Conservation (phyloP, 345 rosid genomes). For the Erodium maritimum region DNA sequence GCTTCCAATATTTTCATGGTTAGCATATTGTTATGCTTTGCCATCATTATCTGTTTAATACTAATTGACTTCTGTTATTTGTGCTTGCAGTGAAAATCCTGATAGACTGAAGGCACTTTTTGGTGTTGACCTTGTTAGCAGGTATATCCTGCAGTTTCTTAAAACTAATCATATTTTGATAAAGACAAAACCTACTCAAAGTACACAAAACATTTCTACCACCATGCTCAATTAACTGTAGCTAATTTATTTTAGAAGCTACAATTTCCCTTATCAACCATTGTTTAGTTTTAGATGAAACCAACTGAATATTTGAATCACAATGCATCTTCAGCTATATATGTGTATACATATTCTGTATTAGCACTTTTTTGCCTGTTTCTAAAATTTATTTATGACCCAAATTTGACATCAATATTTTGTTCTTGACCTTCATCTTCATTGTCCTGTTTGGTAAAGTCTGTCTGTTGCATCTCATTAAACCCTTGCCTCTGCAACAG, state of each 20-base stretch:
- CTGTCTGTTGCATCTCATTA: no score
- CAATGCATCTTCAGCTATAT: no score
- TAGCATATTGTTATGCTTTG: not conserved
- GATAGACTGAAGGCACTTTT: slow-evolving; percentile 70
- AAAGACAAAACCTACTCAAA: not conserved
- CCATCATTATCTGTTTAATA: not conserved
- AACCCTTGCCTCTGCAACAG: no score
- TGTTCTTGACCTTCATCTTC: not conserved
- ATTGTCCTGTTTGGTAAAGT: no score
- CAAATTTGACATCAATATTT: no score
- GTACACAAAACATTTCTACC: not conserved
- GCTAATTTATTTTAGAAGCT: not conserved
- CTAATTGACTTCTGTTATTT: slow-evolving; percentile 1
- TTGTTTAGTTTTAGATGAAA: no score
- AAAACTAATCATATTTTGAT: not conserved
- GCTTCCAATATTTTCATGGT: not conserved
- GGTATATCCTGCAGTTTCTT: slow-evolving; percentile 28
- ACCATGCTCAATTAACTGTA: not conserved
- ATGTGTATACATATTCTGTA: no score
- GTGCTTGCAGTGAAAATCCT: slow-evolving; percentile 42
- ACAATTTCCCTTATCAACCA: no score
- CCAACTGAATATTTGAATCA: no score
- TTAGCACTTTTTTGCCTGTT: not conserved
- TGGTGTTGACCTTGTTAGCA: slow-evolving; percentile 78
- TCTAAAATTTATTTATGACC: not conserved